Conservation (phyloP, 2,329 filamentous ascomycete species). For the Camillea tinctor region DNA sequence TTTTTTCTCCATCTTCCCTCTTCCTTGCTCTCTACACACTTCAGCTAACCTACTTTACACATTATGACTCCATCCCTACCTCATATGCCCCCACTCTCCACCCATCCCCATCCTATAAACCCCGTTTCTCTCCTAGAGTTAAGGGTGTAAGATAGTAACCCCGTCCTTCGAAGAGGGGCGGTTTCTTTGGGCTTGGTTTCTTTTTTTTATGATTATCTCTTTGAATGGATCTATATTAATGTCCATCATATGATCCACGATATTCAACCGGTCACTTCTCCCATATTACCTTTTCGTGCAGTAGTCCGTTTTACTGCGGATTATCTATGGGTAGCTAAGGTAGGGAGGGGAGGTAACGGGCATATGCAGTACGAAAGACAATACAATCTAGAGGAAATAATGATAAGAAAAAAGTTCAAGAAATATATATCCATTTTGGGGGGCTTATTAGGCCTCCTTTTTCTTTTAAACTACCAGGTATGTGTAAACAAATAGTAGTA, state of each 20-base stretch:
- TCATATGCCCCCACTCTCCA: not conserved
- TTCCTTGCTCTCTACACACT: too few relatives aligned
- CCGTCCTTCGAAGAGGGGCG: too few relatives aligned
- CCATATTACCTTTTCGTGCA: conserved; percentile 16
- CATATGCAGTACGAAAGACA: not conserved
- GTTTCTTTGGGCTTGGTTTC: not conserved
- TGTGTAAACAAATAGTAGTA: too few relatives aligned
- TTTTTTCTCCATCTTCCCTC: too few relatives aligned
- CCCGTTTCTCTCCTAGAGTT: too few relatives aligned
- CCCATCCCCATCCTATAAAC: not conserved
- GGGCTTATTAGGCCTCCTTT: too few relatives aligned
- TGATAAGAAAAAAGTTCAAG: too few relatives aligned
- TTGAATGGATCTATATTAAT: conserved; percentile 23
- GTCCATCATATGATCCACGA: conserved; percentile 30
- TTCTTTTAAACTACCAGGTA: too few relatives aligned
- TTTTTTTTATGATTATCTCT: conserved; percentile 15
- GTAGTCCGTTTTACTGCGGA: conserved; percentile 16
- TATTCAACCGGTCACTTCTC: conserved; percentile 30
- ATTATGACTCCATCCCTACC: too few relatives aligned
- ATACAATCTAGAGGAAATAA: not conserved
- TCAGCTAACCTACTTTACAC: too few relatives aligned
- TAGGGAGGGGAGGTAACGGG: not conserved
- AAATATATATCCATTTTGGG: too few relatives aligned
- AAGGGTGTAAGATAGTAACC: not conserved
- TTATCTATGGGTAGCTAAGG: conserved; percentile 5